A percentile compares a stretch with the other conserved stretches of the same genome.
These are phyloP conservation scores for Candida sithepensis DNA, from an alignment of 805 yeast species.

Conservation along the genomic window DNA sequence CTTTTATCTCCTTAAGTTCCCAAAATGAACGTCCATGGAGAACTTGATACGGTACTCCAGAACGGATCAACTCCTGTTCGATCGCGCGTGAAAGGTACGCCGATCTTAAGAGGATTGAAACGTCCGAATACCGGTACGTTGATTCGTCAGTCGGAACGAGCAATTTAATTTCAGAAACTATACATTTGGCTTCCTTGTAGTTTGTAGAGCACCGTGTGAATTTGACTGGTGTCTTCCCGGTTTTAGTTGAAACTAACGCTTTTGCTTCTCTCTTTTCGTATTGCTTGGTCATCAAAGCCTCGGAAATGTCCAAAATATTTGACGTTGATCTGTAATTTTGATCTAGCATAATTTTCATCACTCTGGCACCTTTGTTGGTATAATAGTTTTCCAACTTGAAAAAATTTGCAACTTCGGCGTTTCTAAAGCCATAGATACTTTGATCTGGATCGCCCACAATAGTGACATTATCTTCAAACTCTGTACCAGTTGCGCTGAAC, in stretches of 20 bases:
- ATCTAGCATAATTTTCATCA: constrained; percentile 41
- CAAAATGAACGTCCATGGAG: constrained; percentile 77
- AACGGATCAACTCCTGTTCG: constrained; percentile 57
- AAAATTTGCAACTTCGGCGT: constrained; percentile 72
- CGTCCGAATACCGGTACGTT: constrained; percentile 50
- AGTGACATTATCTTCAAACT: constrained; percentile 55
- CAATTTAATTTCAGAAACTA: constrained; percentile 52
- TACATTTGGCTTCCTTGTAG: constrained; percentile 54
- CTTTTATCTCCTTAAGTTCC: constrained; percentile 67
- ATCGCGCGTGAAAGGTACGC: constrained; percentile 56
- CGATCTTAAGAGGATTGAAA: constrained; percentile 70
- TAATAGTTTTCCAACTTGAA: constrained; percentile 44
- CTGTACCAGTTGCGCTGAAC: constrained; percentile 40
- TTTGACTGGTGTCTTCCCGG: neutral
- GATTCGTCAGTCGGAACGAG: constrained; percentile 41
- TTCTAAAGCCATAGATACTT: constrained; percentile 84
- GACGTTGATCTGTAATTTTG: constrained; percentile 82
- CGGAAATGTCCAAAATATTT: constrained; percentile 62
- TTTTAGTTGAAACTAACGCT: constrained; percentile 43
- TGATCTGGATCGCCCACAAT: constrained; percentile 98
- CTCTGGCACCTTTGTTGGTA: constrained; percentile 9
- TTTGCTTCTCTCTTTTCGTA: constrained; percentile 39
- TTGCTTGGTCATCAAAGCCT: constrained; percentile 61
- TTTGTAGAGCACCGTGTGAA: constrained; percentile 26
- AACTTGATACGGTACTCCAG: constrained; percentile 60